Conservation (phyloP, 208 protist genomes). For the Vickermania ingenoplastis region DNA sequence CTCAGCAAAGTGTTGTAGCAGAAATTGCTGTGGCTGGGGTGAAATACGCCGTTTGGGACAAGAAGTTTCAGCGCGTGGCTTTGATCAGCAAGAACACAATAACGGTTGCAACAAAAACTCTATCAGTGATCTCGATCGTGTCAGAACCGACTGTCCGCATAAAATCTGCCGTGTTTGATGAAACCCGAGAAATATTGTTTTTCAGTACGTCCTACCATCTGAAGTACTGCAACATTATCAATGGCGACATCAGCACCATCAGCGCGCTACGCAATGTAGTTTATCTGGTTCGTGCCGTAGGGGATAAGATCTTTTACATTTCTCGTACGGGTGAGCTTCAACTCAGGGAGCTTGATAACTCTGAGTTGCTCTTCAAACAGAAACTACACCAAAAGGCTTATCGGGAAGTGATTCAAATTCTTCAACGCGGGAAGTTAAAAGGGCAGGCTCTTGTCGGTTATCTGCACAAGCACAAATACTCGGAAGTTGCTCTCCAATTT, state of each 20-base stretch:
- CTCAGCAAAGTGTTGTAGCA: conserved; percentile 76
- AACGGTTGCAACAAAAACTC: conserved; percentile 79
- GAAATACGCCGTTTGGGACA: conserved; percentile 94
- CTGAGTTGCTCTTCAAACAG: conserved; percentile 95
- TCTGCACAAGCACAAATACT: conserved; percentile 96
- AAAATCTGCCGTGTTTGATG: conserved; percentile 92
- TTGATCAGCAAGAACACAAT: conserved; percentile 88
- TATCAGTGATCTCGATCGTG: conserved; percentile 87
- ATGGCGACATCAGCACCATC: conserved; percentile 96
- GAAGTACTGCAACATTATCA: conserved; percentile 93
- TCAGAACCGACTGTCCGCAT: conserved; percentile 90
- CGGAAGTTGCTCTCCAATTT: conserved; percentile 97
- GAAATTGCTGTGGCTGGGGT: conserved; percentile 51
- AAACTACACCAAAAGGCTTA: conserved; percentile 91
- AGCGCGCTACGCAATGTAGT: conserved; percentile 92
- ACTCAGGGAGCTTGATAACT: conserved; percentile 86
- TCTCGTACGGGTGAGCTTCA: conserved; percentile 87
- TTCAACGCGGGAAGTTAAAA: conserved; percentile 86
- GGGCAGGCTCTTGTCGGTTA: conserved; percentile 98
- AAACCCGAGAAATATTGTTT: conserved; percentile 92
- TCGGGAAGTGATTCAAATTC: conserved; percentile 91
- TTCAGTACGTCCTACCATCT: conserved; percentile 98
- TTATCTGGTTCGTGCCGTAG: conserved; percentile 90
- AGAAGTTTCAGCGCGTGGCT: conserved; percentile 86
- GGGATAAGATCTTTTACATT: conserved; percentile 85